Evolutionary conservation across 129 eudicot species (phyloP).

Genomic region (Kitagawia praeruptora): DNA sequence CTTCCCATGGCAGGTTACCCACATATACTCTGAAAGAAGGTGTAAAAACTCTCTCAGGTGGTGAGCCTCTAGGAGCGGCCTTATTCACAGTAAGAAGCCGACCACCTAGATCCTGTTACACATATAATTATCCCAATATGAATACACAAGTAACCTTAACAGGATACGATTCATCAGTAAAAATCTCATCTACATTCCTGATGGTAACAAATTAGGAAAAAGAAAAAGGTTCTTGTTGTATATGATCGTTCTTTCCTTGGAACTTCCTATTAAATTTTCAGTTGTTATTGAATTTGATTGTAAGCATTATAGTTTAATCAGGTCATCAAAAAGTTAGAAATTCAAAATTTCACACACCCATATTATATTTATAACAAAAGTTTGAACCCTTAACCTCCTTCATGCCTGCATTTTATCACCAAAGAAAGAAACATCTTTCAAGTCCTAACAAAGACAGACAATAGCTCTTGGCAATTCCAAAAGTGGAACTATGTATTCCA

Average conservation of each 20-base stretch:
- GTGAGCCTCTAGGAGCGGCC: conserved; percentile 65
- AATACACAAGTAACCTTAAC: neutral
- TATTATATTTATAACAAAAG: too few relatives aligned
- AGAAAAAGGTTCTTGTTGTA: neutral
- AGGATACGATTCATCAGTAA: neutral
- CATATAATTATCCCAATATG: conserved; percentile 1
- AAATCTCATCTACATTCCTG: neutral
- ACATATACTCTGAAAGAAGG: conserved; percentile 43
- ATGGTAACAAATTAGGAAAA: neutral
- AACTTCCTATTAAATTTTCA: neutral
- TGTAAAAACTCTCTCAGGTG: conserved; percentile 35
- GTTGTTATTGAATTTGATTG: too few relatives aligned
- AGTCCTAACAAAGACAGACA: neutral
- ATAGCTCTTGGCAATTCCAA: neutral
- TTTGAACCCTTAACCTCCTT: neutral
- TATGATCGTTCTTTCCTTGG: neutral
- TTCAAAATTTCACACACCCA: neutral
- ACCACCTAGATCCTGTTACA: conserved; percentile 44
- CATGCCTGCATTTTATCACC: neutral
- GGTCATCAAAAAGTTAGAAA: neutral
- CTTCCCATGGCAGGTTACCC: conserved; percentile 61
- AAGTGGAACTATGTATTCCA: neutral
- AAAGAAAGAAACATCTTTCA: neutral
- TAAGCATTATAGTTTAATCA: neutral
- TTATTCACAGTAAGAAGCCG: conserved; percentile 49